A percentile compares a stretch with the other conserved stretches of the same genome.
These are phyloP conservation scores for Eucalyptus cloeziana DNA, from an alignment of 345 rosid species.

Conservation along the genomic window DNA sequence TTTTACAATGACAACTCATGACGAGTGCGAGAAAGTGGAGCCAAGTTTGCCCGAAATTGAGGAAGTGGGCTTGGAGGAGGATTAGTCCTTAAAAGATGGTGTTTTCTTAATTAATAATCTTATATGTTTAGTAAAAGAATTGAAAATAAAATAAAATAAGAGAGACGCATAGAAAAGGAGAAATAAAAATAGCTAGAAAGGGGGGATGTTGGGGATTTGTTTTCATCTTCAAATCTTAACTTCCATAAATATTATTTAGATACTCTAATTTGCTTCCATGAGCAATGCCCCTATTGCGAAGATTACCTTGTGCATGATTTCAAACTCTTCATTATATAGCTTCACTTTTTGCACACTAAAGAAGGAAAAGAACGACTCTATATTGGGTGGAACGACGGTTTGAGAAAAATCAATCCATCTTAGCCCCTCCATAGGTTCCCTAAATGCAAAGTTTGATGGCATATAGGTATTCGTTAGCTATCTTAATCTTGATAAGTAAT, in stretches of 20 bases:
- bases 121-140: not conserved
- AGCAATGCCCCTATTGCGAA: not conserved
- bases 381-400: not conserved
- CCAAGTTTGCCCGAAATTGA: not conserved
- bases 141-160: not conserved
- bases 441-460: not conserved
- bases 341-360: not conserved
- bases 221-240: not conserved
- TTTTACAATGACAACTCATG: not conserved
- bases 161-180: not conserved
- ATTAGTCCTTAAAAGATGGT: not conserved
- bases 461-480: not conserved
- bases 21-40: not conserved
- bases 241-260: not conserved
- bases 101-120: not conserved
- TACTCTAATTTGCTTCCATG: not conserved
- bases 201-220: not conserved
- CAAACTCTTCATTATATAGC: not conserved
- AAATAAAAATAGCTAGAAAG: not conserved
- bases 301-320: not conserved
- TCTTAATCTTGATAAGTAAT: not conserved
- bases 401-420: not conserved
- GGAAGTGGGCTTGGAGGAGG: not conserved
- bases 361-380: not conserved
- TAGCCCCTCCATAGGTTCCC: not conserved